Evolutionary conservation across 169 alveolate species (phyloP).

Genomic region (Toxoplasma gondii): DNA sequence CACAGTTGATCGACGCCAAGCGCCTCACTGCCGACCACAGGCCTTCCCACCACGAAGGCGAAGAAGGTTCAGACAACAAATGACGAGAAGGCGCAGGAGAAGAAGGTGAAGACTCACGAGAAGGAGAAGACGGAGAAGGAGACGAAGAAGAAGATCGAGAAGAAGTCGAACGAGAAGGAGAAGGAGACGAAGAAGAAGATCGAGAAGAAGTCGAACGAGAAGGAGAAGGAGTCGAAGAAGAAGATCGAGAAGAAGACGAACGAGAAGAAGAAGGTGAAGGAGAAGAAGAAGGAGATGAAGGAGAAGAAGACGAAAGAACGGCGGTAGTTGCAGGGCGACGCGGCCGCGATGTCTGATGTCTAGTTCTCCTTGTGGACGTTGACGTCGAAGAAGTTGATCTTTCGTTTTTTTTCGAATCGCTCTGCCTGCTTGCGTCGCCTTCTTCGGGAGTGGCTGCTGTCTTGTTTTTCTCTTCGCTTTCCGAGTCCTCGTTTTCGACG

Average conservation of each 20-base stretch:
- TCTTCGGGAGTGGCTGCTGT: neutral
- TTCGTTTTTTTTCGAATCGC: neutral
- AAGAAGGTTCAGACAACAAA: neutral
- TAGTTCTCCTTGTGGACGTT: neutral
- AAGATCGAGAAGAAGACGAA: neutral
- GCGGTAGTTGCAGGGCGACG: no score
- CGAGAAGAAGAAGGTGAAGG: neutral
- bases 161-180: neutral
- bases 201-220: neutral
- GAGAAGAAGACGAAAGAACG: no score
- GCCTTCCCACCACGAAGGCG: neutral
- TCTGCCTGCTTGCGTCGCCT: neutral
- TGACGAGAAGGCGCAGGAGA: neutral
- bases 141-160: neutral
- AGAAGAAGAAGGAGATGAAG: neutral
- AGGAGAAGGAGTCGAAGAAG: neutral
- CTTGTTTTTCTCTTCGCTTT: neutral
- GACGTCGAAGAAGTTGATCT: neutral
- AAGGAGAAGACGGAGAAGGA: neutral
- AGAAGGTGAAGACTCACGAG: neutral
- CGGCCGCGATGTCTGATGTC: no score
- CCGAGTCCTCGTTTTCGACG: neutral
- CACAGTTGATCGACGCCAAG: no score
- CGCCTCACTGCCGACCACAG: no score
- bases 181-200: neutral